Base-by-base conservation (phyloP, 2,329 filamentous ascomycete genomes). In the Salinomyces thailandicus region DNA sequence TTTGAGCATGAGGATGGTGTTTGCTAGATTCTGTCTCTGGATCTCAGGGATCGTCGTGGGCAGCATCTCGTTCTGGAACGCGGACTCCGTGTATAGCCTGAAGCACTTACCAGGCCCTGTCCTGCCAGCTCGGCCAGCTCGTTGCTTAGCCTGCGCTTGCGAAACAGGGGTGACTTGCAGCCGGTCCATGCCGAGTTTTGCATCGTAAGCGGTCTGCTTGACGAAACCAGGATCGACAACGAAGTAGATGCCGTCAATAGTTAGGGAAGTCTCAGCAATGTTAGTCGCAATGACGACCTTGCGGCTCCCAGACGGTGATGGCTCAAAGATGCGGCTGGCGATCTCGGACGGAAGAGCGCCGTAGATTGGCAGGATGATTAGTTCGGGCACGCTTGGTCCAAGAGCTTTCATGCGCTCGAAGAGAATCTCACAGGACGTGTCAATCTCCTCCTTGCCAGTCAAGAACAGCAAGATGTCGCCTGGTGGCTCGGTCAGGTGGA, bases 261-360 rank as follows among this genome's bases (percentile, higher is more conserved):
- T 98, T 54, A 98, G 91, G 37, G 85, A 94, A 0, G 91, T 98
- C 57, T 98, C 91, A 1, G 91, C 91, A 53, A 98, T 98, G 51
- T 98, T 98, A 22, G 91, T 98, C 2, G 91, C 91, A 55, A 98
- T 93, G 41, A 98, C 85, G 2, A 96, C 86, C 61, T 98, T 98
- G 38, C 91, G 75, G 36, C 75, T 78, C 12, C 89, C 89, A 0
- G 79, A 71, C 0, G 89, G 85, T 0, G 91, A 84, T 2, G 89
- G 87, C 18, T 98, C 91, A 55, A 98, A 98, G 44, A 98, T 95
- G 39, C 76, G 76, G 50, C 81, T 91, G 55, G 95, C 89, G 68
- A 93, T 87, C 59, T 98, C 93, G 43, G 79, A 86, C 0, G 91
- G 91, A 17, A 98, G 71, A 0, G 85, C 84, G 39, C 87, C 89